Percentiles rank a stretch among this genome's conserved stretches.
Conservation (phyloP, 768 basidiomycete species). For the Plicaturopsis crispa region DNA sequence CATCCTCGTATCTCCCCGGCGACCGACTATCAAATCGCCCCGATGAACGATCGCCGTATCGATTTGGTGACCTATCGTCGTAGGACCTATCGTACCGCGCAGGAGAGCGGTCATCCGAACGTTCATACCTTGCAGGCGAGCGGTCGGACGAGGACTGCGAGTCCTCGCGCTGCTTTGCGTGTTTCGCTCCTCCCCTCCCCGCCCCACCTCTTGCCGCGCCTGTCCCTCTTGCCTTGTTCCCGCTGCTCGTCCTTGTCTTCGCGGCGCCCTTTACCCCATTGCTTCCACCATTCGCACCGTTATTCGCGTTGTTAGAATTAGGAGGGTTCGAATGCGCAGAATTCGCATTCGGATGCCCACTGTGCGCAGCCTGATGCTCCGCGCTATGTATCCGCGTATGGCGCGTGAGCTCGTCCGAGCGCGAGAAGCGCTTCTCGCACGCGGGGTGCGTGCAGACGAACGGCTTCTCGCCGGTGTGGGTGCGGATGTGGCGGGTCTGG, state of each 20-base stretch:
- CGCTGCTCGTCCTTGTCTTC: constrained; percentile 3
- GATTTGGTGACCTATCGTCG: too few relatives aligned
- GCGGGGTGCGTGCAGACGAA: constrained; percentile 85
- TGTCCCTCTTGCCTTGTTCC: constrained; percentile 3
- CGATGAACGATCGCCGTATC: too few relatives aligned
- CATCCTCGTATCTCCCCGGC: too few relatives aligned
- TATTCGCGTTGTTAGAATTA: constrained; percentile 13
- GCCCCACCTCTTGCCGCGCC: too few relatives aligned
- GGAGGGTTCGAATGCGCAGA: too few relatives aligned
- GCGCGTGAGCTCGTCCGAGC: constrained; percentile 96
- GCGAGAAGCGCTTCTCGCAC: constrained; percentile 98
- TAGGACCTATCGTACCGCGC: too few relatives aligned
- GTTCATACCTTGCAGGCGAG: too few relatives aligned
- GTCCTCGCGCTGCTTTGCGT: not conserved
- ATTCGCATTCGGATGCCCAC: too few relatives aligned
- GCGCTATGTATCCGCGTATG: constrained; percentile 90
- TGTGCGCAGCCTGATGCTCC: constrained; percentile 32
- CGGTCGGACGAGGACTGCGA: not conserved
- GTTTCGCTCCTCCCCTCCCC: too few relatives aligned
- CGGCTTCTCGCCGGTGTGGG: constrained; percentile 97
- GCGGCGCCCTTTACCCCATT: not conserved
- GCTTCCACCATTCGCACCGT: not conserved
- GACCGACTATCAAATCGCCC: too few relatives aligned
- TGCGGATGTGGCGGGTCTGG: constrained; percentile 93
- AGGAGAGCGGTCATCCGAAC: too few relatives aligned